These are phyloP conservation scores for Gossypium herbaceum DNA, from an alignment of 345 rosid species.

Conservation along the genomic window DNA sequence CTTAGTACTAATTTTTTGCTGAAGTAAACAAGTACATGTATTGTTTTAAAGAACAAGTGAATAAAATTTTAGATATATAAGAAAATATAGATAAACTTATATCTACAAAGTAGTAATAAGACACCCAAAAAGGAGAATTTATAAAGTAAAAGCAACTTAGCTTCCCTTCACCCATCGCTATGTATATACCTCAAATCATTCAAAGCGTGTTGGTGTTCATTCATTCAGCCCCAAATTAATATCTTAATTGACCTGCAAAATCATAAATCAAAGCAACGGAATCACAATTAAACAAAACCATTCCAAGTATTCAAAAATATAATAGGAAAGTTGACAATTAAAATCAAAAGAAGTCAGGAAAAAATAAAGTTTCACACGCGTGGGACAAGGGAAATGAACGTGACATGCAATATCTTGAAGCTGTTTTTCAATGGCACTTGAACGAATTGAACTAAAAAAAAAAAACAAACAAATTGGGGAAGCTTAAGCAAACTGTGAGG, in stretches of 20 bases:
- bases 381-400: constrained; percentile 7
- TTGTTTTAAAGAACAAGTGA: no score
- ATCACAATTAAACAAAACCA: background rate
- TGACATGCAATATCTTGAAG: constrained; percentile 9
- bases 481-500: background rate
- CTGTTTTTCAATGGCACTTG: constrained; percentile 12
- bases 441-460: background rate
- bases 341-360: background rate
- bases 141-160: background rate
- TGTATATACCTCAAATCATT: no score
- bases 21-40: no score
- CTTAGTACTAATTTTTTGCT: no score
- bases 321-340: background rate
- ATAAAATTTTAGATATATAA: background rate
- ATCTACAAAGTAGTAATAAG: background rate
- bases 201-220: no score
- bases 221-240: background rate
- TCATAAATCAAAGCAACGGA: background rate
- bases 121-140: background rate
- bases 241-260: constrained; percentile 23
- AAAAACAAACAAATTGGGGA: background rate
- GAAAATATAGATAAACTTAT: background rate
- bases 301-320: no score
- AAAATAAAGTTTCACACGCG: background rate
- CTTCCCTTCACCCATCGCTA: background rate